A percentile compares a stretch with the other conserved stretches of the same genome.
Conservation (phyloP, 116 monocot species). For the Cymodocea nodosa region DNA sequence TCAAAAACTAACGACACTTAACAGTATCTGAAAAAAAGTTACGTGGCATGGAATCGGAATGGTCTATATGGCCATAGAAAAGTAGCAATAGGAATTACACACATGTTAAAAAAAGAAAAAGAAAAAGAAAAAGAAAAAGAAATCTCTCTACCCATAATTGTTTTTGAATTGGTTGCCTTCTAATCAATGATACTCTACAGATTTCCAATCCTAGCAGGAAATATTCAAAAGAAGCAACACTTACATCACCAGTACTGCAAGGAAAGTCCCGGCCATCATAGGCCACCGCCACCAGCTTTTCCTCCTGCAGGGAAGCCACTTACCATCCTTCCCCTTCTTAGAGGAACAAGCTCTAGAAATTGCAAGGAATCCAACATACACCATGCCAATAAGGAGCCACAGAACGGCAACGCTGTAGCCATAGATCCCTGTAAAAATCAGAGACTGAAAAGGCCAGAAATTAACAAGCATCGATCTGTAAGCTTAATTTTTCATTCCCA, state of each 20-base stretch:
- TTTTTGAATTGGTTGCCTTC: no score
- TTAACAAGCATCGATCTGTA: background rate
- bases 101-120: no score
- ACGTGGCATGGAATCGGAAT: no score
- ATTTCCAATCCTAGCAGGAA: no score
- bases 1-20: no score
- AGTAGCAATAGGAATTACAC: no score
- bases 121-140: no score
- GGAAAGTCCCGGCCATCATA: conserved; percentile 18
- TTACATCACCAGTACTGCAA: conserved; percentile 63
- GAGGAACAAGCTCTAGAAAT: background rate
- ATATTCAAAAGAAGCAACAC: background rate
- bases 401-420: conserved; percentile 54
- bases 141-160: no score
- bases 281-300: conserved; percentile 20
- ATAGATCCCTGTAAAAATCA: conserved; percentile 66
- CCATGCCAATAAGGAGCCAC: conserved; percentile 49
- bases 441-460: conserved; percentile 40
- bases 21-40: no score
- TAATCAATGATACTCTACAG: no score
- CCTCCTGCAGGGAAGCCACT: conserved; percentile 12
- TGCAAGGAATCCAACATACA: conserved; percentile 21
- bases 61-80: no score
- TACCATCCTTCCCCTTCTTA: conserved; percentile 13
- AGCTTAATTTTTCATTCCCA: background rate